These are phyloP conservation scores for Yamadazyma spencermartinsiae DNA, from an alignment of 1,139 yeast species.

Conservation along the genomic window DNA sequence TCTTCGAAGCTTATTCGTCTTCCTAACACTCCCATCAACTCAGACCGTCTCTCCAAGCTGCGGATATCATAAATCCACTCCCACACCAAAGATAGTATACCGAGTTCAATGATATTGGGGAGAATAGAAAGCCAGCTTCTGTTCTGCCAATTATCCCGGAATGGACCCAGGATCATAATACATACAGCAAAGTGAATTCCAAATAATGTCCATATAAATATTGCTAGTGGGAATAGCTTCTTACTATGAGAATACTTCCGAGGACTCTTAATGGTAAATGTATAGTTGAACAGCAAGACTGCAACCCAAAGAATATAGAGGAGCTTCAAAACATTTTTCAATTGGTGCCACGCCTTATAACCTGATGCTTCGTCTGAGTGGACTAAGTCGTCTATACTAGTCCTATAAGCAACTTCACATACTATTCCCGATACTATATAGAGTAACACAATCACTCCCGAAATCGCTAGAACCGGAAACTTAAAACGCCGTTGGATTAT, in stretches of 20 bases:
- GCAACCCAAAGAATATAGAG: constrained; percentile 30
- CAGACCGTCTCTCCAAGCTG: constrained; percentile 41
- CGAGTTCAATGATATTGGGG: constrained; percentile 38
- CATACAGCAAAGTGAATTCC: constrained; percentile 28
- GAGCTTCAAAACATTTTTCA: constrained; percentile 23
- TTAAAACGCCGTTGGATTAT: constrained; percentile 25
- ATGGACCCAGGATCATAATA: constrained; percentile 27
- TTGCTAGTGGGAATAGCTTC: constrained; percentile 41
- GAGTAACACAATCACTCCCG: constrained; percentile 20
- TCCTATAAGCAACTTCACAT: constrained; percentile 12
- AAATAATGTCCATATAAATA: constrained; percentile 38
- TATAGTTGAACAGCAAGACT: constrained; percentile 27
- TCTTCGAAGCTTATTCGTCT: constrained; percentile 45
- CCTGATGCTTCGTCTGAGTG: not conserved
- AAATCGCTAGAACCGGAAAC: constrained; percentile 19
- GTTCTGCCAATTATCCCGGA: constrained; percentile 31
- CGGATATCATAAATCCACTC: constrained; percentile 52
- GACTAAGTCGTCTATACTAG: not conserved
- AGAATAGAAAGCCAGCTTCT: constrained; percentile 42
- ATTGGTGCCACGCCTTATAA: constrained; percentile 24
- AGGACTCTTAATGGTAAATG: constrained; percentile 30
- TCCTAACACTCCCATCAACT: constrained; percentile 50
- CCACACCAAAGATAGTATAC: constrained; percentile 46
- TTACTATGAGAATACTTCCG: constrained; percentile 34
- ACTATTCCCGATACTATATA: constrained; percentile 15